Evolutionary conservation across 2,329 filamentous ascomycete species (phyloP).

Genomic region (Cladophialophora bantiana): DNA sequence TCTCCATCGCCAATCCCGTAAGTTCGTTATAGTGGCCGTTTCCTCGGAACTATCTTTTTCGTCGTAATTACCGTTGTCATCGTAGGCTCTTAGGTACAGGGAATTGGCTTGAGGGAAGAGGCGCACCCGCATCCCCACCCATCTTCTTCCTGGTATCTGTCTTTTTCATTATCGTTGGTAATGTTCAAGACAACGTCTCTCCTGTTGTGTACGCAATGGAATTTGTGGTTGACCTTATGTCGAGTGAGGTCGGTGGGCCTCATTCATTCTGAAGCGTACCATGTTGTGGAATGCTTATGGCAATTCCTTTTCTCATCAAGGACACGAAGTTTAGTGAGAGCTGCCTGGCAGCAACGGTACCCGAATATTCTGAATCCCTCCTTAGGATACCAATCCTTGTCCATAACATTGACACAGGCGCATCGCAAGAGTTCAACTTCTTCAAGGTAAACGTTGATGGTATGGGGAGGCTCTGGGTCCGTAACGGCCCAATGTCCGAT

Average conservation of each 20-base stretch:
- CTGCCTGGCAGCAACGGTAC: neutral
- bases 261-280: neutral
- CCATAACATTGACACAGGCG: neutral
- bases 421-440: neutral
- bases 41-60: neutral
- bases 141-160: neutral
- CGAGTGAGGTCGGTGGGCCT: neutral
- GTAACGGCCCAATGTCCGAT: neutral
- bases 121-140: neutral
- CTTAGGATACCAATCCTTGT: neutral
- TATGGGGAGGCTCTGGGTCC: neutral
- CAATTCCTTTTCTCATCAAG: neutral
- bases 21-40: neutral
- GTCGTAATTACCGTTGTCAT: neutral
- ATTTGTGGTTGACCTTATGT: neutral
- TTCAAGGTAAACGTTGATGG: neutral
- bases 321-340: neutral
- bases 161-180: neutral
- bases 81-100: neutral
- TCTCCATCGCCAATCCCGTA: neutral
- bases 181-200: neutral
- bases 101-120: neutral
- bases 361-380: neutral
- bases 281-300: neutral
- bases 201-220: neutral